Conservation (phyloP, 495 filamentous ascomycete species). For the Penicillium lagena region DNA sequence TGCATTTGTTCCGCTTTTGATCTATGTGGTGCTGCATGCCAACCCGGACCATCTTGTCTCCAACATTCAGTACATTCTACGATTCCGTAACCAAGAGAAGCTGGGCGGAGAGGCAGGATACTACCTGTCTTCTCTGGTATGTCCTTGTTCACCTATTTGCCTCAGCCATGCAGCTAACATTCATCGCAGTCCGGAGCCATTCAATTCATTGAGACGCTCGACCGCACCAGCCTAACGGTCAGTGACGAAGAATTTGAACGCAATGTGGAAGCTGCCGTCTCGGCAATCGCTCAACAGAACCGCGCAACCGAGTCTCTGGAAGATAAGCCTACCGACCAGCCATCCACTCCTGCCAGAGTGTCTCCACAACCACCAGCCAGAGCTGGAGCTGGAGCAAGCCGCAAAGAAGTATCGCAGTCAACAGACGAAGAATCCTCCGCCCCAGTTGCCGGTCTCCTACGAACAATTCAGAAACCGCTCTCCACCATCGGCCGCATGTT, state of each 20-base stretch:
- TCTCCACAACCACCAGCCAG: slow-evolving; percentile 32
- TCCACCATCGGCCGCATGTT: slow-evolving; percentile 97
- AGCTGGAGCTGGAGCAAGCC: slow-evolving; percentile 27
- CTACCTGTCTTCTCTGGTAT: slow-evolving; percentile 90
- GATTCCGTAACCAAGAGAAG: slow-evolving; percentile 97
- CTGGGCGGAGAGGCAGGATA: slow-evolving; percentile 94
- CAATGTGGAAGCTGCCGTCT: slow-evolving; percentile 92
- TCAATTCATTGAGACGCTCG: slow-evolving; percentile 94
- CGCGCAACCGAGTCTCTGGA: slow-evolving; percentile 48
- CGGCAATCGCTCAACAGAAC: slow-evolving; percentile 89
- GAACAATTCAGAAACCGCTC: slow-evolving; percentile 86
- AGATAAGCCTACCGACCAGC: slow-evolving; percentile 42
- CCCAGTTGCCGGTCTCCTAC: slow-evolving; percentile 78
- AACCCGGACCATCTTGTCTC: slow-evolving; percentile 94
- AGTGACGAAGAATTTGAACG: slow-evolving; percentile 91
- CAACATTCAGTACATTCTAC: slow-evolving; percentile 95
- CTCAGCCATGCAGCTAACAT: slow-evolving; percentile 2
- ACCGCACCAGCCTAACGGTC: slow-evolving; percentile 88
- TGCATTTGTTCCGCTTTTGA: slow-evolving; percentile 90
- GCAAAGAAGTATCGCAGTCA: slow-evolving; percentile 25
- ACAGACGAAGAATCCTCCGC: slow-evolving; percentile 60
- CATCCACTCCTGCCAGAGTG: slow-evolving; percentile 1
- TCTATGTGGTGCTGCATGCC: slow-evolving; percentile 90
- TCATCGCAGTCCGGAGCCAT: slow-evolving; percentile 70
- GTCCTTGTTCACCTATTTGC: not conserved